Evolutionary conservation across 257 asterid genomes (phyloP).

Genomic region (Primulina huaijiensis): DNA sequence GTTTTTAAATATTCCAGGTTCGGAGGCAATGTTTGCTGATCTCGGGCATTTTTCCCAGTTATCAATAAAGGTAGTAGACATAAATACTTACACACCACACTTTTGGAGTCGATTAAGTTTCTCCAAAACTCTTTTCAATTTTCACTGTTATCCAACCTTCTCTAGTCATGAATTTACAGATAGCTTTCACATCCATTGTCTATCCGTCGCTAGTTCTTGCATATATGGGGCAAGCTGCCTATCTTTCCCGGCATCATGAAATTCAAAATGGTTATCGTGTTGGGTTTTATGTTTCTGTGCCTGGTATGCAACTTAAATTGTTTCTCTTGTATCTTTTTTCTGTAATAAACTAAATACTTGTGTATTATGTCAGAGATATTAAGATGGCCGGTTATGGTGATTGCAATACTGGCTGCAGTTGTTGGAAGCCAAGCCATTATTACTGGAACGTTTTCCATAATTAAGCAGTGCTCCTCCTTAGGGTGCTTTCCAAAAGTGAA

Average conservation of each 20-base stretch:
- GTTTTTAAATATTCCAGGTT: slow-evolving; percentile 50
- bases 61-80: slow-evolving; percentile 61
- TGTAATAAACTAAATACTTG: slow-evolving; percentile 4
- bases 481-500: slow-evolving; percentile 91
- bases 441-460: slow-evolving; percentile 88
- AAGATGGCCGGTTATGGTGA: slow-evolving; percentile 88
- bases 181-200: slow-evolving; percentile 82
- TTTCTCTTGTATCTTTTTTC: background rate
- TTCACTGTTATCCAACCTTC: slow-evolving; percentile 23
- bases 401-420: slow-evolving; percentile 90
- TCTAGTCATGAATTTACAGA: slow-evolving; percentile 41
- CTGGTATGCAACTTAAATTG: slow-evolving; percentile 46
- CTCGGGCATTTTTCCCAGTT: slow-evolving; percentile 92
- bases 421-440: slow-evolving; percentile 97
- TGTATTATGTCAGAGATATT: slow-evolving; percentile 37
- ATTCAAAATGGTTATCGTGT: slow-evolving; percentile 41
- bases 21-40: slow-evolving; percentile 99
- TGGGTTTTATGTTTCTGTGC: slow-evolving; percentile 91
- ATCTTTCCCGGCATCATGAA: slow-evolving; percentile 71
- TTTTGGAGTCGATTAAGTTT: background rate
- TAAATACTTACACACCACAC: background rate
- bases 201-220: slow-evolving; percentile 87
- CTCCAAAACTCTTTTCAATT: background rate
- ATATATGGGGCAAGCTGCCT: slow-evolving; percentile 97
- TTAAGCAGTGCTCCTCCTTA: slow-evolving; percentile 84